These are phyloP conservation scores for Hymenoscyphus occultus DNA, from an alignment of 2,329 filamentous ascomycete genomes.

Conservation along the genomic window DNA sequence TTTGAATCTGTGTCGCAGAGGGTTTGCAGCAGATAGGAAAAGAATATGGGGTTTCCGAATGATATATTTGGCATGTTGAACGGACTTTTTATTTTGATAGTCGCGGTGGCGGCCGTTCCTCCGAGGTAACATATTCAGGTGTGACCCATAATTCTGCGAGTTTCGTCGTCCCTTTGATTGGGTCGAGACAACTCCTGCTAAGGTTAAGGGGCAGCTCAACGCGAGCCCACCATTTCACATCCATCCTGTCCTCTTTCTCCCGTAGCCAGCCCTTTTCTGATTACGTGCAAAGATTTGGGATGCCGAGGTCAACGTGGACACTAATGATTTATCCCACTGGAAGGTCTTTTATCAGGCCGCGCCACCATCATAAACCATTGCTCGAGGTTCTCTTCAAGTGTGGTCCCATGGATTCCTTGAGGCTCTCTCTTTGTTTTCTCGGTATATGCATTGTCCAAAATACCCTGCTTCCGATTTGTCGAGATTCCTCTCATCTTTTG, in stretches of 20 bases:
- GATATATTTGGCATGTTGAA: not conserved
- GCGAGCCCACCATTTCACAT: not conserved
- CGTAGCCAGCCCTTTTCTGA: not conserved
- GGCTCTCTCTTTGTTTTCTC: not conserved
- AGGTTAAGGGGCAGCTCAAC: not conserved
- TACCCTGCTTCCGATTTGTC: too few species aligned
- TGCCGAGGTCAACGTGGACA: not conserved
- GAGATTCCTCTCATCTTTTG: too few species aligned
- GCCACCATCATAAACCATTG: not conserved
- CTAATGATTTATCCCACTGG: not conserved
- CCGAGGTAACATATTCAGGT: not conserved
- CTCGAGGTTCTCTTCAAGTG: not conserved
- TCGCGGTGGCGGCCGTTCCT: not conserved
- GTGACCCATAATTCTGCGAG: not conserved
- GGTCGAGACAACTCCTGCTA: not conserved
- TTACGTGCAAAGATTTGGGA: not conserved
- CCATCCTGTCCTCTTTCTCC: not conserved
- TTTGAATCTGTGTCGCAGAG: not conserved
- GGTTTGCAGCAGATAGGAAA: not conserved
- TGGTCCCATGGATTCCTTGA: not conserved
- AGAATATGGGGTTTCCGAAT: not conserved
- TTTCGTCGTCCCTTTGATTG: not conserved
- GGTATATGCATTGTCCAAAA: not conserved
- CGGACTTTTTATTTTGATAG: not conserved
- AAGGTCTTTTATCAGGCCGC: not conserved